phyloP scores from a whole-genome alignment of 1,284 basidiomycete species.

The Phlebopus sp. region DNA sequence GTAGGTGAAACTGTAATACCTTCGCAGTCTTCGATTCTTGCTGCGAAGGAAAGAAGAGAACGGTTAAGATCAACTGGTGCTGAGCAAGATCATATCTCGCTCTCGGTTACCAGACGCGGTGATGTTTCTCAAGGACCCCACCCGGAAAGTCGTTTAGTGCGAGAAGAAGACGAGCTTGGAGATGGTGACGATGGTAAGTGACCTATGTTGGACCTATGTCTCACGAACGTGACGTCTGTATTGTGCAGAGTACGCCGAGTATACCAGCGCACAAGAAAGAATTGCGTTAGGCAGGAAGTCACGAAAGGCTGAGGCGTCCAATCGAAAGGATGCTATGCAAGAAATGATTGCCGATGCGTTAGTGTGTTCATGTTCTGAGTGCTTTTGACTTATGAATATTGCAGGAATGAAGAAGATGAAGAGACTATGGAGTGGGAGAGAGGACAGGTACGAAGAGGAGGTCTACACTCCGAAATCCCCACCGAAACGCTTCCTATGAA shows the following conservation, averaged over 20 bases:
- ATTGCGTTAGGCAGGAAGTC: slow-evolving; percentile 87
- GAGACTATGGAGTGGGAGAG: slow-evolving; percentile 90
- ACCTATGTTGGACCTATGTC: slow-evolving; percentile 2
- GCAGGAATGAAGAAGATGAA: slow-evolving; percentile 81
- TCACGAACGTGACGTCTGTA: slow-evolving; percentile 9
- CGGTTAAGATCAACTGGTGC: slow-evolving; percentile 46
- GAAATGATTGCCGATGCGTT: slow-evolving; percentile 88
- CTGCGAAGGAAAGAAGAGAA: slow-evolving; percentile 79
- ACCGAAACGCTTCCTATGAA: slow-evolving; percentile 38
- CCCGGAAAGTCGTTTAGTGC: slow-evolving; percentile 81
- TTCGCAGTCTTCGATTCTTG: slow-evolving; percentile 70
- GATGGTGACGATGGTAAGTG: slow-evolving; percentile 87
- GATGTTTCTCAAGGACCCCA: slow-evolving; percentile 72
- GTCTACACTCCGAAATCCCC: slow-evolving; percentile 38
- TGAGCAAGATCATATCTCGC: slow-evolving; percentile 81
- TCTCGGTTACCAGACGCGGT: slow-evolving; percentile 61
- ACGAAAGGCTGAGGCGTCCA: slow-evolving; percentile 70
- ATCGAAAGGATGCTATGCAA: slow-evolving; percentile 72
- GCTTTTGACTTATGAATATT: slow-evolving; percentile 14
- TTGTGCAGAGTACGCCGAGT: slow-evolving; percentile 78
- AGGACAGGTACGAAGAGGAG: slow-evolving; percentile 81
- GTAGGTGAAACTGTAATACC: slow-evolving; percentile 56
- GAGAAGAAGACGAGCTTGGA: slow-evolving; percentile 91
- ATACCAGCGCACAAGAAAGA: slow-evolving; percentile 83
- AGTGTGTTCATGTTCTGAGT: slow-evolving; percentile 29